phyloP scores from a whole-genome alignment of 2,329 filamentous ascomycete genomes.

The Colletotrichum ledebouriae region DNA sequence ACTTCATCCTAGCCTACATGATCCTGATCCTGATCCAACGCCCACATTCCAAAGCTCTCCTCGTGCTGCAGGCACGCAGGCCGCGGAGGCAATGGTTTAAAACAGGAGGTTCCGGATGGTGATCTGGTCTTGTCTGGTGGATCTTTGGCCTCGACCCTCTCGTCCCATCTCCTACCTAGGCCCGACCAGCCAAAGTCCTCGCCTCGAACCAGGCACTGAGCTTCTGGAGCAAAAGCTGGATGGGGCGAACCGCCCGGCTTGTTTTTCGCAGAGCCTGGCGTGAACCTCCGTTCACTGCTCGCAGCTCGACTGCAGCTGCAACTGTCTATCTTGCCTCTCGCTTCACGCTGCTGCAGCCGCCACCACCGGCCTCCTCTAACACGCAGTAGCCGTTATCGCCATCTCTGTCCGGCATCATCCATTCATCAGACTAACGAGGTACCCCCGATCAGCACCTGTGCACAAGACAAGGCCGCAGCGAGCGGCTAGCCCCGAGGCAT shows the following conservation, averaged over 20 bases:
- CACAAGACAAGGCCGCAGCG: slow-evolving; percentile 3
- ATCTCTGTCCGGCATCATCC: slow-evolving; percentile 18
- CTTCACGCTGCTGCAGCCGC: slow-evolving; percentile 41
- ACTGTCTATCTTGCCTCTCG: slow-evolving; percentile 27
- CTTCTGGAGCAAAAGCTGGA: background rate
- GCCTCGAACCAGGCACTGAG: background rate
- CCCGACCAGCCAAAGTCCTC: no score
- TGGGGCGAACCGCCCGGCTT: slow-evolving; percentile 1
- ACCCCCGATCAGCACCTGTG: slow-evolving; percentile 21
- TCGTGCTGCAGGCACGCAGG: slow-evolving; percentile 35
- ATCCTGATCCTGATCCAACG: background rate
- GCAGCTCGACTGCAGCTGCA: slow-evolving; percentile 9
- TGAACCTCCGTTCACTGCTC: slow-evolving; percentile 1
- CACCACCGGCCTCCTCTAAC: slow-evolving; percentile 30
- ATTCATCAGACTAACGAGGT: slow-evolving; percentile 19
- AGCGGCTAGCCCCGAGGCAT: slow-evolving; percentile 31
- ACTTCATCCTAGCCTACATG: slow-evolving; percentile 1
- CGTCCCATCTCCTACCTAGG: background rate
- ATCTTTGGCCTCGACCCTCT: slow-evolving; percentile 7
- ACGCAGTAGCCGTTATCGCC: slow-evolving; percentile 27
- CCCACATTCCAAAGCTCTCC: slow-evolving; percentile 36
- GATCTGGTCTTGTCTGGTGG: slow-evolving; percentile 22
- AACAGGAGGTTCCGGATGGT: slow-evolving; percentile 38
- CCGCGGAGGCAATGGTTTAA: slow-evolving; percentile 35
- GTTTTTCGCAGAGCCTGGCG: slow-evolving; percentile 18